A percentile compares a stretch with the other conserved stretches of the same genome.
Evolutionary conservation across 192 early-diverging fungal species (phyloP).

Genomic region (Umbelopsis ramanniana): DNA sequence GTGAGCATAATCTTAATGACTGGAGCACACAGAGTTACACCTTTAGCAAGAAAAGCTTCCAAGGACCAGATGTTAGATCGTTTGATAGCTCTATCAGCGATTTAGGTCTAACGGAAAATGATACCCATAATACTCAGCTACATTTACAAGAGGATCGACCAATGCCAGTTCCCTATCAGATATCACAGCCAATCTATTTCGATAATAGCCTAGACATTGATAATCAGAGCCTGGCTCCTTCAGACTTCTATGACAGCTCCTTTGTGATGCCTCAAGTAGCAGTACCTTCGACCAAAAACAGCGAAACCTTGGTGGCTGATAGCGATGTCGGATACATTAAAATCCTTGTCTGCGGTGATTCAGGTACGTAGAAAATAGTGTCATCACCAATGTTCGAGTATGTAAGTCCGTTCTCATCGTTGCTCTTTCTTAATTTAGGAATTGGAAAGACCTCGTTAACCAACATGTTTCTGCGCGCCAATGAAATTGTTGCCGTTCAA

Average conservation of each 20-base stretch:
- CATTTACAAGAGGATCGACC: background rate
- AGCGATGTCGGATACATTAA: constrained; percentile 20
- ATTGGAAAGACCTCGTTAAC: constrained; percentile 40
- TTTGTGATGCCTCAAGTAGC: constrained; percentile 27
- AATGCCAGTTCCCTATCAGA: background rate
- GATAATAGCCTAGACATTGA: background rate
- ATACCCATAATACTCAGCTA: background rate
- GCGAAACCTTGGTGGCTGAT: background rate
- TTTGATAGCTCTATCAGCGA: background rate
- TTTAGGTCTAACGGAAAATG: background rate
- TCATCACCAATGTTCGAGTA: background rate
- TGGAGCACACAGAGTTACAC: constrained; percentile 16
- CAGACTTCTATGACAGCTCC: background rate
- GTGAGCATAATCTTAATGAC: background rate
- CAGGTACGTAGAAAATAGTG: constrained; percentile 24
- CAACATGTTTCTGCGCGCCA: constrained; percentile 16
- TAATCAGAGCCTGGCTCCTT: background rate
- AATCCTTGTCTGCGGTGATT: constrained; percentile 41
- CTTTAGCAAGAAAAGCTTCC: background rate
- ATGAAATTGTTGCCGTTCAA: constrained; percentile 15
- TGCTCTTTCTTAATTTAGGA: constrained; percentile 14
- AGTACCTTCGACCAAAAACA: constrained; percentile 4
- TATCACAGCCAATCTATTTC: background rate
- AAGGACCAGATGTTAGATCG: background rate
- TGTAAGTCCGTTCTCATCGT: background rate